These are phyloP conservation scores for Byssochlamys sp. DNA, from an alignment of 2,329 filamentous ascomycete genomes.

Conservation along the genomic window DNA sequence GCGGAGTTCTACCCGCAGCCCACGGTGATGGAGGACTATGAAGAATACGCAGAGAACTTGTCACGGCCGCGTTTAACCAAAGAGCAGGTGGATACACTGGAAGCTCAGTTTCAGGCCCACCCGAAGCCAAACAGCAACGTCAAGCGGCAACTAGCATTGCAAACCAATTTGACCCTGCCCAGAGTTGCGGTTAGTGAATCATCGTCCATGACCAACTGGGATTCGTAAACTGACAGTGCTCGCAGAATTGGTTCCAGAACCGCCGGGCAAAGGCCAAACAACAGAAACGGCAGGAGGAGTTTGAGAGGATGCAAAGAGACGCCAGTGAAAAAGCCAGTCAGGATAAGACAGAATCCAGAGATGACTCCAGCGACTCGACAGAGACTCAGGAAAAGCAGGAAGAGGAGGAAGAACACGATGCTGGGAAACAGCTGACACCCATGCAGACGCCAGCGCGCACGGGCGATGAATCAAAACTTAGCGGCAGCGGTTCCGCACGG, in stretches of 20 bases:
- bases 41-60: constrained; percentile 39
- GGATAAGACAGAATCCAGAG: constrained; percentile 23
- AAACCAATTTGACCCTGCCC: constrained; percentile 40
- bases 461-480: constrained; percentile 9
- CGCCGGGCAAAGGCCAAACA: constrained; percentile 44
- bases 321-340: constrained; percentile 15
- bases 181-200: constrained; percentile 39
- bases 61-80: constrained; percentile 42
- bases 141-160: constrained; percentile 40
- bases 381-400: constrained; percentile 13
- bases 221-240: neutral
- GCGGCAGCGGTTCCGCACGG: constrained; percentile 13
- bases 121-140: constrained; percentile 43
- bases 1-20: constrained; percentile 34
- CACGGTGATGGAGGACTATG: constrained; percentile 33
- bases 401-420: constrained; percentile 2
- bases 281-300: constrained; percentile 41
- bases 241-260: constrained; percentile 46
- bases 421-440: neutral
- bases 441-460: neutral
- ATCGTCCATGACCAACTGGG: neutral
- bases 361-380: constrained; percentile 11
- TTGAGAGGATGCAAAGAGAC: constrained; percentile 34
- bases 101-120: constrained; percentile 41
- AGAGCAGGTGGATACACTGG: constrained; percentile 42